These are phyloP conservation scores for Trichoderma pleuroti DNA, from an alignment of 2,329 filamentous ascomycete genomes.

Conservation along the genomic window DNA sequence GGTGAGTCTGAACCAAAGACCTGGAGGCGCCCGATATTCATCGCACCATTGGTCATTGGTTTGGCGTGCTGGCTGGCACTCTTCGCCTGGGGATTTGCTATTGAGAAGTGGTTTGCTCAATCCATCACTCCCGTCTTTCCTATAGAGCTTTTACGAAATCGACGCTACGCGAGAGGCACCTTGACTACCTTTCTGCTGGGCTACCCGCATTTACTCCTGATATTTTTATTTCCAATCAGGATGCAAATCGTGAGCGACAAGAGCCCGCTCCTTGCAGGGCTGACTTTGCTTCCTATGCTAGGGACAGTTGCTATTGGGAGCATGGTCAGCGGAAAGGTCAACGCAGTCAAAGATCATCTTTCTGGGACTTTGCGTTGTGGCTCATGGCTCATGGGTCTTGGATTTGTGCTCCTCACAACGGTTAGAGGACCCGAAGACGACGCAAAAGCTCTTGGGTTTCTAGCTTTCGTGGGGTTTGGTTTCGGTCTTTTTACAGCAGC, in stretches of 20 bases:
- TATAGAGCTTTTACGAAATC: slow-evolving; percentile 45
- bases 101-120: slow-evolving; percentile 27
- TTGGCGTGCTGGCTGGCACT: slow-evolving; percentile 29
- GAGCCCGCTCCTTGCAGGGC: slow-evolving; percentile 43
- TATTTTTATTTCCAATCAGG: slow-evolving; percentile 49
- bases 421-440: slow-evolving; percentile 33
- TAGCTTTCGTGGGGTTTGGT: slow-evolving; percentile 51
- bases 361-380: slow-evolving; percentile 44
- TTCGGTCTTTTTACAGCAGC: slow-evolving; percentile 48
- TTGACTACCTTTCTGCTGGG: slow-evolving; percentile 48
- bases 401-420: slow-evolving; percentile 46
- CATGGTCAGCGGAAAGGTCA: slow-evolving; percentile 40
- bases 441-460: slow-evolving; percentile 46
- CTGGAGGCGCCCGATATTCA: slow-evolving; percentile 42
- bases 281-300: slow-evolving; percentile 53
- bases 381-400: slow-evolving; percentile 43
- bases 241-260: slow-evolving; percentile 50
- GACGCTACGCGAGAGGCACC: slow-evolving; percentile 41
- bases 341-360: slow-evolving; percentile 39
- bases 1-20: slow-evolving; percentile 33
- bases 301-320: slow-evolving; percentile 47
- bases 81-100: slow-evolving; percentile 29
- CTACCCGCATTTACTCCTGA: slow-evolving; percentile 47
- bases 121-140: slow-evolving; percentile 44
- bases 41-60: slow-evolving; percentile 31